Evolutionary conservation across 2,329 filamentous ascomycete genomes (phyloP), one percentile per base, ranked within the genome.

Genomic region (Biscogniauxia mediterranea): DNA sequence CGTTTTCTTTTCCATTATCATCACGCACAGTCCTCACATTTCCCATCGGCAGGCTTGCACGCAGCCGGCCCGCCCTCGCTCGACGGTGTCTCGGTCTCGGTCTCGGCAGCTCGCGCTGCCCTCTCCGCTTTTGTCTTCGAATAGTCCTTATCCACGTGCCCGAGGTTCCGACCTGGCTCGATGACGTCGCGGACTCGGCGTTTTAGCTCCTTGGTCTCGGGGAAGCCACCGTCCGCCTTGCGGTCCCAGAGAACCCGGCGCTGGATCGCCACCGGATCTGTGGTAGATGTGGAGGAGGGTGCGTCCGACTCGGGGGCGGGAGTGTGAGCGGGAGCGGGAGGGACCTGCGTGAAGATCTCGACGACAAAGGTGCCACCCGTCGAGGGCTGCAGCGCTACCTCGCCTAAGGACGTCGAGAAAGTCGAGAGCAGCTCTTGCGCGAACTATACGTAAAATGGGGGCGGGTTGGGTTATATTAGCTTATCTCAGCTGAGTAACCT

Each of bases 341-440:
- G 38, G 38, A 11, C 6, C 38, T 46, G 38, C 2, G 17, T 74
- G 54, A 78, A 78, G 59, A 96, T 84, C 61, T 88, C 83, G 13
- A 98, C 88, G 21, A 85, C 82, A 72, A 98, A 99, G 2, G 90
- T 81, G 0, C 95, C 94, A 19, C 94, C 93, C 0, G 92, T 96
- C 15, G 87, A 83, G 0, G 95, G 95, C 66, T 96, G 86, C 7
- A 99, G 84, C 17, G 94, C 88, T 9, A 98, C 89, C 76, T 98
- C 94, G 63, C 93, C 93, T 1, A 98, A 84, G 52, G 86, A 82
- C 1, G 88, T 91, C 58, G 86, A 86, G 79, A 99, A 99, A 0
- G 94, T 99, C 1, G 92, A 96, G 46, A 99, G 87, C 52, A 99
- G 87, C 77, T 98, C 95, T 82, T 98, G 95, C 55, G 89, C 94